Conservation (phyloP, 2,329 filamentous ascomycete genomes). For the Xylaria sp. region DNA sequence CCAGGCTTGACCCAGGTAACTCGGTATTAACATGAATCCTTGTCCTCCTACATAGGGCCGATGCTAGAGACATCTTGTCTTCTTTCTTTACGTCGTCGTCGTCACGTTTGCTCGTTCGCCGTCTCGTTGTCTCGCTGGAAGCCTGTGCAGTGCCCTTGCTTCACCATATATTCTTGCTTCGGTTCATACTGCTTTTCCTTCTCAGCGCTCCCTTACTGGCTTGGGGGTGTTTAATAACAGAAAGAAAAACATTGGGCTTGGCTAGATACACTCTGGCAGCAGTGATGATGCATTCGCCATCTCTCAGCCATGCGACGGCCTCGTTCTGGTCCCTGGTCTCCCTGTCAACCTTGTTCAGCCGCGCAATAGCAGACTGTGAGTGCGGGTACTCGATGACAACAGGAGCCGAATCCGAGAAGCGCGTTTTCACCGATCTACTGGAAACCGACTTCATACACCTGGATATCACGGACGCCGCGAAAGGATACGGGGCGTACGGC, state of each 20-base stretch:
- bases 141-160: not conserved
- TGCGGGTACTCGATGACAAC: conserved; percentile 69
- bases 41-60: not conserved
- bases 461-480: conserved; percentile 50
- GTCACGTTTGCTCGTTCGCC: conserved; percentile 10
- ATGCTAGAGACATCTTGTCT: not conserved
- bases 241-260: conserved; percentile 8
- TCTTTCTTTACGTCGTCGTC: not conserved
- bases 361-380: conserved; percentile 58
- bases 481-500: conserved; percentile 25
- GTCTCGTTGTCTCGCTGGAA: conserved; percentile 12
- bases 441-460: conserved; percentile 73
- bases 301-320: conserved; percentile 8
- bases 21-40: not conserved
- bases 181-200: not conserved
- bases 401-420: conserved; percentile 41
- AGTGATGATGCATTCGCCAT: not conserved
- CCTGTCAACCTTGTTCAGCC: conserved; percentile 21
- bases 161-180: conserved; percentile 8
- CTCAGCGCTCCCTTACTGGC: conserved; percentile 1
- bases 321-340: conserved; percentile 19
- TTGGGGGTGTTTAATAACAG: not conserved
- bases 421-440: conserved; percentile 68
- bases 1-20: not conserved
- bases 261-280: not conserved